phyloP scores from a whole-genome alignment of 306 rosid genomes.

The Medicago arabica region DNA sequence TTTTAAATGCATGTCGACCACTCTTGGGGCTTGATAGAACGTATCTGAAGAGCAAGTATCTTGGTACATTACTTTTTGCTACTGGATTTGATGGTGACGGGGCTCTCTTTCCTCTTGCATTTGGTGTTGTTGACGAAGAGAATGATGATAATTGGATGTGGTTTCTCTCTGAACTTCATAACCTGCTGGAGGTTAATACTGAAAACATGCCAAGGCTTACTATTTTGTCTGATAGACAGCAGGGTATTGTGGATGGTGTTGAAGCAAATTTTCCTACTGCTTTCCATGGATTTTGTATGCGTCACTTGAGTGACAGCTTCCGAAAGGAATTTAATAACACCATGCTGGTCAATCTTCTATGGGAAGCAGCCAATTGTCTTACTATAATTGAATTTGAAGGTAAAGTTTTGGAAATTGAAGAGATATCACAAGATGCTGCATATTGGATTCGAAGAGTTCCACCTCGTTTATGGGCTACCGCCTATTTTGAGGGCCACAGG shows the following conservation, averaged over 20 bases:
- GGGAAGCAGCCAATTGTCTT: conserved; percentile 87
- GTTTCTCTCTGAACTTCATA: conserved; percentile 87
- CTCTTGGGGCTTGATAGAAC: conserved; percentile 86
- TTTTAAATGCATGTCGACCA: conserved; percentile 83
- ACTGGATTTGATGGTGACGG: conserved; percentile 89
- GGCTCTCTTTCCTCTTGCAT: conserved; percentile 82
- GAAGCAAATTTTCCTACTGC: conserved; percentile 86
- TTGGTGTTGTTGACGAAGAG: conserved; percentile 92
- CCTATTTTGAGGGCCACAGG: conserved; percentile 85
- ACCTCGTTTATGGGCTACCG: conserved; percentile 84
- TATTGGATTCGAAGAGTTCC: conserved; percentile 81
- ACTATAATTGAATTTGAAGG: conserved; percentile 79
- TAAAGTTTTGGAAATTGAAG: conserved; percentile 73
- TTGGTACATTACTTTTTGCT: conserved; percentile 80
- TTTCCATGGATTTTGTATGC: conserved; percentile 91
- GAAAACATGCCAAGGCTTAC: conserved; percentile 96
- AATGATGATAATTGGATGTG: conserved; percentile 90
- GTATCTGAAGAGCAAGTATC: conserved; percentile 77
- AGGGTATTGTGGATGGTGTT: conserved; percentile 81
- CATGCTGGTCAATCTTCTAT: conserved; percentile 70
- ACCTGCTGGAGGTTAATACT: conserved; percentile 77
- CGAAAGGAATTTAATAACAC: conserved; percentile 87
- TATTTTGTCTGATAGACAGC: conserved; percentile 83
- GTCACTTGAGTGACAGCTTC: conserved; percentile 82
- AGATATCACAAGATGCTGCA: conserved; percentile 84